Conservation (phyloP, 495 filamentous ascomycete species). For the Tuber borchii region DNA sequence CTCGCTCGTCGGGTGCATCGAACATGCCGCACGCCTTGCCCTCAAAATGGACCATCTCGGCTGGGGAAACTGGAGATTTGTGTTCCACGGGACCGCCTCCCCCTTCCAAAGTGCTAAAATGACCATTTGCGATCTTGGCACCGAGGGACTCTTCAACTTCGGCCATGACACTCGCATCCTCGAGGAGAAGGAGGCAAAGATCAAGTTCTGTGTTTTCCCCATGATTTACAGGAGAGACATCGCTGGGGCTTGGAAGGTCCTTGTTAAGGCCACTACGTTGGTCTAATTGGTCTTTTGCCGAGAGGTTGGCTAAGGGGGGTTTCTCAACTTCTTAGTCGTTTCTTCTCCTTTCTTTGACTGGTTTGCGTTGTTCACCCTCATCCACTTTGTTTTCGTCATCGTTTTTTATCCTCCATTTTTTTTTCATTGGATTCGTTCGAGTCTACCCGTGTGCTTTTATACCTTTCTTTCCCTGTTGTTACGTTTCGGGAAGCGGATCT, state of each 20-base stretch:
- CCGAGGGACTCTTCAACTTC: slow-evolving; percentile 17
- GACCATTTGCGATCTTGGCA: slow-evolving; percentile 24
- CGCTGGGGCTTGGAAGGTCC: slow-evolving; percentile 13
- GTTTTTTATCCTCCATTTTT: not conserved
- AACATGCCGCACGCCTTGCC: slow-evolving; percentile 25
- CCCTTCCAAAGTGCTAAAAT: slow-evolving; percentile 7
- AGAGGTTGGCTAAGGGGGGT: not conserved
- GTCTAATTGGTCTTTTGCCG: slow-evolving; percentile 10
- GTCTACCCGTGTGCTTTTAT: not conserved
- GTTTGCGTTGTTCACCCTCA: not conserved
- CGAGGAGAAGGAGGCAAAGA: not conserved
- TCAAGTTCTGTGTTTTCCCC: slow-evolving; percentile 22
- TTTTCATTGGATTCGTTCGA: not conserved
- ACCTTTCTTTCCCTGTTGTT: not conserved
- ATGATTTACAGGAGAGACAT: slow-evolving; percentile 13
- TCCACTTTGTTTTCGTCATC: not conserved
- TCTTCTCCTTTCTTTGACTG: not conserved
- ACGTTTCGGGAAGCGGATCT: not conserved
- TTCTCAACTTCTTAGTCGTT: not conserved
- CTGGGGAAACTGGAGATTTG: slow-evolving; percentile 21
- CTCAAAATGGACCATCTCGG: slow-evolving; percentile 14
- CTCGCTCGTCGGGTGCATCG: slow-evolving; percentile 13
- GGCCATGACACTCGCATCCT: not conserved
- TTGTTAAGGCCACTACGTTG: slow-evolving; percentile 20
- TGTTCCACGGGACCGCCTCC: slow-evolving; percentile 9